Percentiles rank a stretch among this genome's conserved stretches.
phyloP scores from a whole-genome alignment of 805 yeast species.

The Saturnispora ahearnii region DNA sequence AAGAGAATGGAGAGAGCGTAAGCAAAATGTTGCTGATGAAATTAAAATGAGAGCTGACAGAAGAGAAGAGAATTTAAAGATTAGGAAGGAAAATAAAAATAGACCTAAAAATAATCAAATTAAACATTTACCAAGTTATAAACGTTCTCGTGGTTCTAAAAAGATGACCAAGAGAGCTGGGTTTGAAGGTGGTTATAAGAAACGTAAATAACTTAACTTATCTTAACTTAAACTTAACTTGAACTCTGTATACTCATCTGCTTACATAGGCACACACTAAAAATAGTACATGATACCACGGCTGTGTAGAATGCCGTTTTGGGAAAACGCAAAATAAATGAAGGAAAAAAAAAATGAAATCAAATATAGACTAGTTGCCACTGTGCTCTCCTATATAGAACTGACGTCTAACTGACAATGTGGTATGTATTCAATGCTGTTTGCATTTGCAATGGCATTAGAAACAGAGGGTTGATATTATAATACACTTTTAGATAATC shows the following conservation, averaged over 20 bases:
- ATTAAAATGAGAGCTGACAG: conserved; percentile 71
- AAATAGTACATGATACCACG: neutral
- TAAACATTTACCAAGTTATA: conserved; percentile 56
- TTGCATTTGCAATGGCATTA: neutral
- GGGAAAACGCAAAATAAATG: neutral
- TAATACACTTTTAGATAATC: neutral
- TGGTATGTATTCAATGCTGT: neutral
- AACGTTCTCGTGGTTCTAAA: conserved; percentile 33
- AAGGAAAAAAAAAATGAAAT: neutral
- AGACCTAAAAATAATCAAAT: conserved; percentile 66
- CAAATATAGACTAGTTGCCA: neutral
- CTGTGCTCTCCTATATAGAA: neutral
- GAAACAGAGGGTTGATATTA: neutral
- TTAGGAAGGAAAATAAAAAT: conserved; percentile 80
- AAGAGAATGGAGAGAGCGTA: conserved; percentile 86
- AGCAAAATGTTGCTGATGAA: conserved; percentile 66
- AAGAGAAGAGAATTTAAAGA: conserved; percentile 84
- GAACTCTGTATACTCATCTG: neutral
- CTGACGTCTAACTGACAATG: neutral
- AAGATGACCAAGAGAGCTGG: conserved; percentile 47
- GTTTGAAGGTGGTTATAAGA: conserved; percentile 58
- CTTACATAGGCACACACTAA: neutral
- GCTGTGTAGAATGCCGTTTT: neutral
- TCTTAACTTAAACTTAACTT: no score
- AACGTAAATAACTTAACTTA: conserved; percentile 12